Base-by-base conservation (phyloP, 163 green algal genomes). In the Chlamydomonas reinhardtii region DNA sequence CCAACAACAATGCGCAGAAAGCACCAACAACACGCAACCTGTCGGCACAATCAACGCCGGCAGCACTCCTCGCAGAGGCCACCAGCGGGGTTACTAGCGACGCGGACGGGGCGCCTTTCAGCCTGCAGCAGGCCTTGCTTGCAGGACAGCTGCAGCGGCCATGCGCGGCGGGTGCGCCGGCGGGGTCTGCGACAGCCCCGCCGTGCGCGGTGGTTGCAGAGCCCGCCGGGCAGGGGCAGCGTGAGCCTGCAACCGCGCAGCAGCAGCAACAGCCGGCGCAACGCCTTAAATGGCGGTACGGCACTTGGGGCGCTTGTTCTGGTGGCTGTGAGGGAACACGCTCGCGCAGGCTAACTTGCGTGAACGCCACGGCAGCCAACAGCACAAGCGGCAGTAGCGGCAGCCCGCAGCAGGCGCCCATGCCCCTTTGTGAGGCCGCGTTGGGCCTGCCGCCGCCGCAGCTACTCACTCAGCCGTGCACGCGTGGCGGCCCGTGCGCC, bases 121-220 rank as follows among this genome's bases (percentile, higher is more conserved):
- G 76, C 65, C 43, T 84, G 19, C 64, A 66, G 16, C 62, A 75
- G 88, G 66, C 69, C 48, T 52, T 91, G 74, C 54, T 70, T 4
- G 25, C 65, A 29, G 70, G 39, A 24, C 43, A 35, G 25, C 43
- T 80, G 20, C 76, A 68, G n/a, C 62, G 24, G 24, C 15, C 4
- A 17, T 85, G 78, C 62, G 29, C 22, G 37, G 29, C 22, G 37
- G 59, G 66, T n/a, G 78, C 43, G 35, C 48, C 65, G 32, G 9
- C 62, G 34, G 61, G 15, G 34, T n/a, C 11, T 73, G 65, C 77
- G 2, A 20, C 34, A 15, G 77, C 16, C 39, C 16, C 15, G 34
- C 24, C n/a, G n/a, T n/a, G n/a, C n/a, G n/a, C n/a, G n/a, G n/a
- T n/a, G n/a, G n/a, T n/a, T 66, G 52, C 61, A 29, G 32, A 16